Base-by-base conservation (phyloP, 768 basidiomycete species). In the Lyophyllum decastes region DNA sequence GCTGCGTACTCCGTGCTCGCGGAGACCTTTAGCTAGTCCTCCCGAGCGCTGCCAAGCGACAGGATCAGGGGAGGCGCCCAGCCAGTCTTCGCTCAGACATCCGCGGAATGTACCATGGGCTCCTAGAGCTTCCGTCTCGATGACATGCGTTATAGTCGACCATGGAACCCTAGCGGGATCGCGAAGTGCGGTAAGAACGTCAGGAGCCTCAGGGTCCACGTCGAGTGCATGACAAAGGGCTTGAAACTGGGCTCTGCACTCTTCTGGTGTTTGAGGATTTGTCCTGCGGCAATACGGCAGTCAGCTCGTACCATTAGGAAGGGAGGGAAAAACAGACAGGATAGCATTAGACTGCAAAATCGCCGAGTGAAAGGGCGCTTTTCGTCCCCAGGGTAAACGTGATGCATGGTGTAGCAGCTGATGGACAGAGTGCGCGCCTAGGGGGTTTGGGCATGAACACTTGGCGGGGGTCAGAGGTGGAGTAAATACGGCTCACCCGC, bases 321-420 rank as follows among this genome's bases (percentile, higher is more conserved):
- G 11, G 19, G 49, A 24, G 30, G 11, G 2, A 9, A 17, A 9
- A n/a, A 71, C 83, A 49, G 63, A 89, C 83, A 88, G 65, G 7
- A 93, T 86, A 1, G 87, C 86, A 62, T 92, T 93, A 8, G 90
- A 92, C 64, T 90, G 88, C 16, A 91, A 69, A 9, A 82, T 62
- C 2, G 87, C 89, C 19, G 86, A 84, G 30, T 78, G 77, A 64
- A 92, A 89, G 0, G 91, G 90, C 0, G 89, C 83, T 25, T 70
- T 67, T 58, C 74, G 69, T 25, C 81, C 82, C 4, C 76, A 68
- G 0, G 88, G 86, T 21, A 90, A 77, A 25, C 78, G 77, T 2
- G 89, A 89, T 26, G 80, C 87, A 61, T 85, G 83, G 49, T 91
- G 88, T 7, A 93, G 75, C 26, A 90, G 67, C 66, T 92, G 88